Evolutionary conservation across 257 asterid species (phyloP), one percentile per base, ranked within the genome.

Genomic region (Parsonsia alboflavescens): DNA sequence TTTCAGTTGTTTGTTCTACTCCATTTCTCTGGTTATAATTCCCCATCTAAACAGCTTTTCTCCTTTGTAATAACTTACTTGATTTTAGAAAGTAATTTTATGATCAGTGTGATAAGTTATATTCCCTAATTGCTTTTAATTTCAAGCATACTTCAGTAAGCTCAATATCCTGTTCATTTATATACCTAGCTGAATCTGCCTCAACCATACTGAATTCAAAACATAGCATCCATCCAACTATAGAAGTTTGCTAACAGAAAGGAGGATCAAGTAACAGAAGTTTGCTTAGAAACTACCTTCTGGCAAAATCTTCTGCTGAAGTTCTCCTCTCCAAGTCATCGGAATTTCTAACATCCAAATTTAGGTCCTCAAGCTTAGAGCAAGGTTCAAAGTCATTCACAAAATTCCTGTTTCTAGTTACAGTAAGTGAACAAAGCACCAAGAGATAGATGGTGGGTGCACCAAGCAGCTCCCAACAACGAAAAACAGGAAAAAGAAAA

Each of bases 351-450:
- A 93, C 90, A 81, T 88, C 93, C 93, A 91, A 86, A 83, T 91
- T 88, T 78, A 93, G 86, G 82, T 84, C 93, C 88, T 81, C 96
- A 70, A 91, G 94, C 91, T 88, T 91, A 90, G 91, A 88, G 85
- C 87, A 91, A 78, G 92, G 85, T 87, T 88, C 98, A 78, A 85
- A 74, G 82, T 89, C 91, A 82, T 87, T 86, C 79, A 77, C 81
- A 82, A 77, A 71, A 79, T 85, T 88, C 93, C 93, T 87, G 86
- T 77, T 84, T 76, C 86, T 81, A 76, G 52, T 83, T 76, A 83
- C 69, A 83, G 69, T 12, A 73, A 80, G 77, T 71, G 78, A 70
- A 59, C 49, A 71, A 72, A 79, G 72, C 48, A 80, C 69, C 73
- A 42, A 70, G 62, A 65, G 75, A 39, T 65, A 71, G 70, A 62